Conservation (phyloP, 2,329 filamentous ascomycete genomes). For the Botrytis tulipae region DNA sequence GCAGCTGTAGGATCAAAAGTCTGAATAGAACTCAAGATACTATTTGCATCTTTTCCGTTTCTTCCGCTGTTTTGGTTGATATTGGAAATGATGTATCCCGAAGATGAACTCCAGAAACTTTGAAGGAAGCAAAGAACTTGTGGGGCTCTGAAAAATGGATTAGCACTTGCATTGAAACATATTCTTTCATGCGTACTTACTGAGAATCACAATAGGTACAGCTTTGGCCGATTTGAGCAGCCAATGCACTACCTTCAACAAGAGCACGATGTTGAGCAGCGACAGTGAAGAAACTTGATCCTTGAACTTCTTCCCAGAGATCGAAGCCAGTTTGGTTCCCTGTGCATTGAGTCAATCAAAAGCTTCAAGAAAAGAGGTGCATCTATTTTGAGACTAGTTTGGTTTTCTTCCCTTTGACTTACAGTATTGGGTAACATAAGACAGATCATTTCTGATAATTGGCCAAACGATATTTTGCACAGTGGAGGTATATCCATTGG, state of each 20-base stretch:
- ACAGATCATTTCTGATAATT: constrained; percentile 71
- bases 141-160: constrained; percentile 48
- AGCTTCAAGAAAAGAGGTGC: background rate
- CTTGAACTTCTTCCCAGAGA: constrained; percentile 78
- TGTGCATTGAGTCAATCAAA: constrained; percentile 7
- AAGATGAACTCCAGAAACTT: constrained; percentile 63
- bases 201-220: constrained; percentile 61
- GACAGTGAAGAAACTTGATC: constrained; percentile 77
- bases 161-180: background rate
- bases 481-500: constrained; percentile 52
- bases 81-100: constrained; percentile 66
- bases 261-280: constrained; percentile 67
- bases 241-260: constrained; percentile 65
- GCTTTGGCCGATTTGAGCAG: constrained; percentile 58
- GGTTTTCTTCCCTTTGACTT: constrained; percentile 1
- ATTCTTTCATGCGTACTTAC: background rate
- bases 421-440: constrained; percentile 72
- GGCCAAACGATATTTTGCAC: constrained; percentile 63
- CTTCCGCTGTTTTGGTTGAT: constrained; percentile 62
- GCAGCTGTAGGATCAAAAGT: constrained; percentile 66
- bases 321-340: constrained; percentile 61
- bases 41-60: constrained; percentile 70
- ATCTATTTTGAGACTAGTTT: background rate
- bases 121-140: constrained; percentile 73
- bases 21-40: constrained; percentile 63